These are phyloP conservation scores for Periglandula ipomoeae DNA, from an alignment of 2,329 filamentous ascomycete species.

Conservation along the genomic window DNA sequence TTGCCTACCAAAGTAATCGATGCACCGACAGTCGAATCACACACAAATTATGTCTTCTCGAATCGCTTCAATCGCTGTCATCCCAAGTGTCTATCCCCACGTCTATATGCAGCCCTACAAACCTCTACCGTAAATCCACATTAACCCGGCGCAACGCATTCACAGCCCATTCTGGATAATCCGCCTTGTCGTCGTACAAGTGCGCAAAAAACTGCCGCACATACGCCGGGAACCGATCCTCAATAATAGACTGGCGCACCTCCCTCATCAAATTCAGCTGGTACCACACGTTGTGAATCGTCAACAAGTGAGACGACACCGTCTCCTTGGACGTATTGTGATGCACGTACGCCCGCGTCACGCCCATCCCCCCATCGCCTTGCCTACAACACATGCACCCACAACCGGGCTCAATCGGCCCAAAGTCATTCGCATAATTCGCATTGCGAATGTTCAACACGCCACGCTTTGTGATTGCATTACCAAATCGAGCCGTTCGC, in stretches of 20 bases:
- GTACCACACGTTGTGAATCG: conserved; percentile 94
- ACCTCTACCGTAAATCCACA: conserved; percentile 44
- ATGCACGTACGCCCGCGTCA: conserved; percentile 83
- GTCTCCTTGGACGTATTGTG: conserved; percentile 94
- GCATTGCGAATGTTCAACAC: conserved; percentile 78
- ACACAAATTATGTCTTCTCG: too few species aligned
- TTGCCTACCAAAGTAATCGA: too few species aligned
- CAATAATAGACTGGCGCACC: conserved; percentile 67
- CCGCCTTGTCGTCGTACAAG: conserved; percentile 53
- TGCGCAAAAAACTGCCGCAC: conserved; percentile 68
- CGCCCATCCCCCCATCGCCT: conserved; percentile 62
- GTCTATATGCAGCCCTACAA: conserved; percentile 5
- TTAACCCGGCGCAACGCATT: conserved; percentile 70
- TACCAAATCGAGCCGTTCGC: conserved; percentile 89
- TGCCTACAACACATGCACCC: conserved; percentile 67
- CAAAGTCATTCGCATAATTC: conserved; percentile 68
- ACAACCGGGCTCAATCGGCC: conserved; percentile 75
- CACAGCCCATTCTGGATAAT: conserved; percentile 78
- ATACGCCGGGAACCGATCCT: conserved; percentile 72
- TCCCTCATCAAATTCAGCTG: conserved; percentile 75
- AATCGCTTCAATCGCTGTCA: too few species aligned
- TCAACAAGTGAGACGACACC: conserved; percentile 73
- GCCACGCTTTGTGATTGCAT: conserved; percentile 74
- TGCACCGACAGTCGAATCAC: too few species aligned
- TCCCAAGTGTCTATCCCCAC: not conserved